Evolutionary conservation across 129 eudicot genomes (phyloP).

Genomic region (Dittrichia graveolens): DNA sequence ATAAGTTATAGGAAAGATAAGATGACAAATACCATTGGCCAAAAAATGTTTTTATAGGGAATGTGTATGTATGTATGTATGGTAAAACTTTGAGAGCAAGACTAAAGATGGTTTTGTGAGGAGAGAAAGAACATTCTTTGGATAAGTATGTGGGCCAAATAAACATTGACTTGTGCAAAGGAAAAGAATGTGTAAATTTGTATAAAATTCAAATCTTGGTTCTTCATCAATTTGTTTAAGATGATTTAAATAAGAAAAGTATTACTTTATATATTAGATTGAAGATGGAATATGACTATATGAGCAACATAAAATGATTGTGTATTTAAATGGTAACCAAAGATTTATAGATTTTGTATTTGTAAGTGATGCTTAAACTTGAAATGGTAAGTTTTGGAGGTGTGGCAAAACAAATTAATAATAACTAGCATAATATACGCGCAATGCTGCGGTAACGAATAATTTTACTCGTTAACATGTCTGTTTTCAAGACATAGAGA

Average conservation of each 20-base stretch:
- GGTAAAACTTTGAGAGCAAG: constrained; percentile 35
- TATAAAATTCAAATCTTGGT: constrained; percentile 15
- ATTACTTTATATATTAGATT: constrained; percentile 14
- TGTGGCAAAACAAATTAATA: no score
- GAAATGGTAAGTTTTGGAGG: no score
- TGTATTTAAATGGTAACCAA: not conserved
- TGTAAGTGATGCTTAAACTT: no score
- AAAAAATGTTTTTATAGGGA: constrained; percentile 26
- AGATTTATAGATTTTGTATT: not conserved
- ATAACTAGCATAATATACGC: no score
- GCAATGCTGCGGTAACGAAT: no score
- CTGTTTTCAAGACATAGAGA: no score
- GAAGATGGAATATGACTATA: not conserved
- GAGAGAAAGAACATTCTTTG: constrained; percentile 67
- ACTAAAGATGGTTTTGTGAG: constrained; percentile 29
- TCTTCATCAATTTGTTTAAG: constrained; percentile 7
- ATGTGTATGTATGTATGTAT: not conserved
- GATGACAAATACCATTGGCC: constrained; percentile 18
- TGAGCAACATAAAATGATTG: not conserved
- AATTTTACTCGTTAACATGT: no score
- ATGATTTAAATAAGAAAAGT: constrained; percentile 29
- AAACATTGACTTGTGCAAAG: constrained; percentile 38
- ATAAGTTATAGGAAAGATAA: not conserved
- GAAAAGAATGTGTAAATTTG: constrained; percentile 48
- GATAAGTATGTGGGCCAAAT: constrained; percentile 45